Evolutionary conservation across 164 flowering plant species (phyloP), one percentile per base, ranked within the genome.

Genomic region (Amborella trichopoda): DNA sequence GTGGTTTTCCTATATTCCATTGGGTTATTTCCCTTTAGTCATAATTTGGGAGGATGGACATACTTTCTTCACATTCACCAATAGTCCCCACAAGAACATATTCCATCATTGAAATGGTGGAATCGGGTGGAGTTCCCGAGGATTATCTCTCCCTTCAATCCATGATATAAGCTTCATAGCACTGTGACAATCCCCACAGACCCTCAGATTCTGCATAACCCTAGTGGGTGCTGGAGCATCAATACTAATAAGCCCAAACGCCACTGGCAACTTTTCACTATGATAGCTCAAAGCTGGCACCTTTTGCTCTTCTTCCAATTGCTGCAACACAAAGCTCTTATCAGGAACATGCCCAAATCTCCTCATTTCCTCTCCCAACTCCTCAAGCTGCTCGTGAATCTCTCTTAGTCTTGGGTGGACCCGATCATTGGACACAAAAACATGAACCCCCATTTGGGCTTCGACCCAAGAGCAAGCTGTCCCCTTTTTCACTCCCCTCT

Each of bases 401-500:
- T 42, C 23, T 26, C 13, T 42, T n/a, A 42, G 26, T n/a, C 21
- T 18, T 6, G 26, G 46, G 23, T 42, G 46, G n/a, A 42, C 23
- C n/a, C 46, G 17, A 12, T 42, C 46, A 42, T 42, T 42, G 13
- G 46, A 42, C 17, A 42, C 46, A 42, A 42, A 42, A 42, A 42
- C 23, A 42, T 42, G 27, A 42, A 21, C 11, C 16, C 16, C 17
- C 12, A n/a, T 13, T 20, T 42, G 6, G 9, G 46, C 23, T 42
- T 42, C 46, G 23, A 42, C 23, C 46, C 46, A 42, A 3, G 24
- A 2, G 23, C 0, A 42, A 42, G 23, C 27, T 13, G 46, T 22
- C 10, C 9, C 12, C n/a, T 42, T 42, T 9, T 42, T 42, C 26
- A 42, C 46, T 42, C 46, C 25, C 13, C 46, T 73, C 28, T 72